A percentile compares a stretch with the other conserved stretches of the same genome.
These are phyloP conservation scores for Tuber calosporum DNA, from an alignment of 495 filamentous ascomycete species.

Conservation along the genomic window DNA sequence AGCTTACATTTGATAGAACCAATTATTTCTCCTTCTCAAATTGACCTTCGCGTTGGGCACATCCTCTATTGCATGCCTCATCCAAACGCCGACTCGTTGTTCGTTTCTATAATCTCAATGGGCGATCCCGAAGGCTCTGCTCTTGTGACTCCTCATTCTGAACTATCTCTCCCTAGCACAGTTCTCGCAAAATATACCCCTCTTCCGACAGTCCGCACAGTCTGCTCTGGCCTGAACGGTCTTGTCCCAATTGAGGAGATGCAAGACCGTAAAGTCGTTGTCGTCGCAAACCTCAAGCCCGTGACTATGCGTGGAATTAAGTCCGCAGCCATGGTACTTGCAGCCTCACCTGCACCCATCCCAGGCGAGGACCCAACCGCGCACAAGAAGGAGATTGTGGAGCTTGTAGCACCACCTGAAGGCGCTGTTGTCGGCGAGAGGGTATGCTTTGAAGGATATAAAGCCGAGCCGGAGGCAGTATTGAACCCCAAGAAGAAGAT, in stretches of 20 bases:
- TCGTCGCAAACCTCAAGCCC: slow-evolving; percentile 95
- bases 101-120: slow-evolving; percentile 92
- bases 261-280: slow-evolving; percentile 89
- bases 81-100: slow-evolving; percentile 92
- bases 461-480: slow-evolving; percentile 80
- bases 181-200: slow-evolving; percentile 43
- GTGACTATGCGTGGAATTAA: slow-evolving; percentile 98
- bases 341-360: slow-evolving; percentile 70
- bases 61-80: slow-evolving; percentile 91
- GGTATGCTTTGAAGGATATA: slow-evolving; percentile 89
- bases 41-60: slow-evolving; percentile 93
- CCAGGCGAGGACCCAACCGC: slow-evolving; percentile 80
- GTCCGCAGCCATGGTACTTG: slow-evolving; percentile 90
- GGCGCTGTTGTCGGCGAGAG: slow-evolving; percentile 73
- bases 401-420: slow-evolving; percentile 80
- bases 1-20: slow-evolving; percentile 27
- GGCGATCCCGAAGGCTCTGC: slow-evolving; percentile 80
- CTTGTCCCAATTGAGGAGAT: slow-evolving; percentile 87
- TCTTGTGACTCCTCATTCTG: slow-evolving; percentile 38
- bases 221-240: slow-evolving; percentile 93
- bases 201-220: slow-evolving; percentile 60
- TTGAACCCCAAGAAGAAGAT: slow-evolving; percentile 99
- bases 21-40: slow-evolving; percentile 65
- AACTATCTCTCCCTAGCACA: slow-evolving; percentile 71
- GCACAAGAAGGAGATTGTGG: slow-evolving; percentile 62